phyloP scores from a whole-genome alignment of 768 basidiomycete genomes.

The Sporobolomyces pararoseus region DNA sequence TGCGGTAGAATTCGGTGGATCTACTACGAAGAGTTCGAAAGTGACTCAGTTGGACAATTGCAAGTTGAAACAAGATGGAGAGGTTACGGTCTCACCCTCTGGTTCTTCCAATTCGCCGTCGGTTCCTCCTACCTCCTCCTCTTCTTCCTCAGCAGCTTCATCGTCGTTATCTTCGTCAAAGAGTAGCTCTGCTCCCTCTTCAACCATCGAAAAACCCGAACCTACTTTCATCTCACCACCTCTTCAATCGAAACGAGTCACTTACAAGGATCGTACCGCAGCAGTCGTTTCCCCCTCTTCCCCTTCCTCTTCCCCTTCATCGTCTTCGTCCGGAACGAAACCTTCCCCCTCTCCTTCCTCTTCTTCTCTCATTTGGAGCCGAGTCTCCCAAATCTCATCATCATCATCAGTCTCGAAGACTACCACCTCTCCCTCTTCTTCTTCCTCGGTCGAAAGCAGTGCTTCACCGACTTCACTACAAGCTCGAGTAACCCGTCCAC shows the following conservation, averaged over 20 bases:
- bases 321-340: not conserved
- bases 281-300: not conserved
- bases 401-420: not conserved
- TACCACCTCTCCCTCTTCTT: not conserved
- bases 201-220: not conserved
- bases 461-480: not conserved
- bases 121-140: not conserved
- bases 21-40: not conserved
- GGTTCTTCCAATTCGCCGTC: not conserved
- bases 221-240: not conserved
- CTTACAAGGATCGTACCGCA: constrained; percentile 9
- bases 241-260: not conserved
- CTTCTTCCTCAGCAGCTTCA: not conserved
- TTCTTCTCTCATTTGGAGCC: constrained; percentile 2
- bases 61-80: constrained; percentile 10
- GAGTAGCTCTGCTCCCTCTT: not conserved
- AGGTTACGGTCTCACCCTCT: constrained; percentile 28
- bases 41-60: constrained; percentile 18
- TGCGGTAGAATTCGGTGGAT: constrained; percentile 21
- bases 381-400: not conserved
- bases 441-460: not conserved
- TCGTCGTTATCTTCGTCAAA: not conserved
- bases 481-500: not conserved
- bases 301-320: not conserved
- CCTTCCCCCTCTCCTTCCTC: not conserved